phyloP scores from a whole-genome alignment of 441 rosid genomes.

The Hura crepitans region DNA sequence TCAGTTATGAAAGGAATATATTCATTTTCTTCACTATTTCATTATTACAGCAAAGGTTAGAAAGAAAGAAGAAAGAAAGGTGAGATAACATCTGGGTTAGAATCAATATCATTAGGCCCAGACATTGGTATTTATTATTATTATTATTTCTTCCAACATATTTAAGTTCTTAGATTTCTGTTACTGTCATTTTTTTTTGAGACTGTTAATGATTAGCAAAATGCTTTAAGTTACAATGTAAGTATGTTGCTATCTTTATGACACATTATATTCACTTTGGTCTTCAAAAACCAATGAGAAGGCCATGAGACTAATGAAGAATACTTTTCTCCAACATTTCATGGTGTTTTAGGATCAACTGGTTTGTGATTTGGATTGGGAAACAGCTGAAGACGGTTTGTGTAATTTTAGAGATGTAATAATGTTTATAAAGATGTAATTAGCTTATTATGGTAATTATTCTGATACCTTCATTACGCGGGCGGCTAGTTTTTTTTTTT shows the following conservation, averaged over 20 bases:
- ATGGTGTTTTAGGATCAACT: too few species aligned
- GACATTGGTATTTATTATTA: slow-evolving; percentile 31
- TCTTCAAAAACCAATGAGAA: slow-evolving; percentile 21
- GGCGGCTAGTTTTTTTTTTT: neutral
- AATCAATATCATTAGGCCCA: slow-evolving; percentile 30
- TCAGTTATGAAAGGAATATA: slow-evolving; percentile 24
- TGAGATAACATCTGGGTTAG: slow-evolving; percentile 36
- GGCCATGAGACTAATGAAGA: slow-evolving; percentile 17
- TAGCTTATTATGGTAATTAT: neutral
- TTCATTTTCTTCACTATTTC: slow-evolving; percentile 56
- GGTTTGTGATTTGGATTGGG: neutral
- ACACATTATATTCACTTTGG: slow-evolving; percentile 23
- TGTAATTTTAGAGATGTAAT: neutral
- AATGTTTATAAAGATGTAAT: slow-evolving; percentile 6
- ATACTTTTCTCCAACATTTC: neutral
- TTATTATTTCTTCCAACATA: slow-evolving; percentile 36
- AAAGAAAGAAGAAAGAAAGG: slow-evolving; percentile 12
- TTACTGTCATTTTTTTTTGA: slow-evolving; percentile 26
- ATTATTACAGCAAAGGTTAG: slow-evolving; percentile 47
- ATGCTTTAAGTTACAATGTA: slow-evolving; percentile 34
- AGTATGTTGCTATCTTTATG: slow-evolving; percentile 22
- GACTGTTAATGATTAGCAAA: slow-evolving; percentile 26
- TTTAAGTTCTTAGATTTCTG: slow-evolving; percentile 35
- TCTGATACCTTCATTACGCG: neutral
- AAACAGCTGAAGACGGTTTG: neutral